Conservation (phyloP, 352 stramenopile species). For the Pythium apleroticum region DNA sequence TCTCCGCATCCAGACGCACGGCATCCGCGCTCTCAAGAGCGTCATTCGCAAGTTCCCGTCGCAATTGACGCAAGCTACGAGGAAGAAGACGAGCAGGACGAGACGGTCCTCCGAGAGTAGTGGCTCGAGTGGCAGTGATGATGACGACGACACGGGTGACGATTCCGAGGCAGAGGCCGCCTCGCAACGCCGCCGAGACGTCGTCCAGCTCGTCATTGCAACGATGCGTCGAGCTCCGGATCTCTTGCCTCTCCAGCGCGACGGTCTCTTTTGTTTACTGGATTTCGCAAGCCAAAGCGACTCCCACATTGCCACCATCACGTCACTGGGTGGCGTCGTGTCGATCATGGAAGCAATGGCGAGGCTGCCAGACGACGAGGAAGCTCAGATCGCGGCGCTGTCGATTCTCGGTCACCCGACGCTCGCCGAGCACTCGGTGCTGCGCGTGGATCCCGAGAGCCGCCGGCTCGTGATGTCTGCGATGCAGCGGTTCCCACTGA, state of each 20-base stretch:
- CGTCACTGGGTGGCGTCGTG: conserved; percentile 42
- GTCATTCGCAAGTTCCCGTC: conserved; percentile 33
- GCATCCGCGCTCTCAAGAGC: conserved; percentile 45
- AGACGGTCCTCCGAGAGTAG: not conserved
- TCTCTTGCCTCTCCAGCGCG: conserved; percentile 39
- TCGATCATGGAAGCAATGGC: conserved; percentile 52
- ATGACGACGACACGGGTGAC: conserved; percentile 12
- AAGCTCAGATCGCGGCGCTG: conserved; percentile 47
- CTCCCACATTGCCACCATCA: conserved; percentile 35
- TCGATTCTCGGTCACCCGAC: conserved; percentile 56
- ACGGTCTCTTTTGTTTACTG: conserved; percentile 46
- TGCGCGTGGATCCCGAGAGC: conserved; percentile 55
- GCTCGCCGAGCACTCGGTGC: conserved; percentile 46
- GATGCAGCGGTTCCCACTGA: conserved; percentile 59
- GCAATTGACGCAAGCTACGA: not conserved
- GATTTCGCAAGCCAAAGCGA: conserved; percentile 35
- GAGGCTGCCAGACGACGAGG: conserved; percentile 45
- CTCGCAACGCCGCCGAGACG: conserved; percentile 3
- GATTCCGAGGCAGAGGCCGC: not conserved
- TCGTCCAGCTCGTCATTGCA: conserved; percentile 40
- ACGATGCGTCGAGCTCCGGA: conserved; percentile 47
- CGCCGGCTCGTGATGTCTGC: conserved; percentile 52
- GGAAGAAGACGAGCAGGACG: not conserved
- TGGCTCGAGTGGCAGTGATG: not conserved
- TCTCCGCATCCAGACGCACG: conserved; percentile 44